A percentile compares a stretch with the other conserved stretches of the same genome.
Conservation (phyloP, 2,329 filamentous ascomycete species). For the Colletotrichum endophyticum region DNA sequence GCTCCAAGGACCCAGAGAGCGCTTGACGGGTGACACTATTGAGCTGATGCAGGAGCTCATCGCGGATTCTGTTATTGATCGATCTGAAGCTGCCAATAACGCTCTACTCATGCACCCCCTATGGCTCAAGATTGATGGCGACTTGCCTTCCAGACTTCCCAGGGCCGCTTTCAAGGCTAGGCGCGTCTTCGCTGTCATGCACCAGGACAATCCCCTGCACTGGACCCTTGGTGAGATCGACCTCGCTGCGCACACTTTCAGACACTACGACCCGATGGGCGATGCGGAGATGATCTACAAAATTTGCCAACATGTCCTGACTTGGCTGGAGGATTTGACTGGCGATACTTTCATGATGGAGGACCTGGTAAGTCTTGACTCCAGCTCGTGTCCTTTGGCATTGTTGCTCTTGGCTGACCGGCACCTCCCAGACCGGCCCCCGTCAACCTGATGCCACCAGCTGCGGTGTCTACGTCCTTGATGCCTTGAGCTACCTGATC, state of each 20-base stretch:
- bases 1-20: neutral
- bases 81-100: neutral
- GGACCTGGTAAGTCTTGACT: neutral
- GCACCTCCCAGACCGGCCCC: neutral
- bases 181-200: conserved; percentile 11
- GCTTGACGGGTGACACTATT: neutral
- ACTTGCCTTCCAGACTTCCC: conserved; percentile 43
- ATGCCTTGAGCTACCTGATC: neutral
- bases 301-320: neutral
- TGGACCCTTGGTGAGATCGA: neutral
- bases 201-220: neutral
- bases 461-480: neutral
- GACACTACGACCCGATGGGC: neutral
- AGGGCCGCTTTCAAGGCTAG: conserved; percentile 43
- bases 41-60: neutral
- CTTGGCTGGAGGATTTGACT: neutral
- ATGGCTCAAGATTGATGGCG: conserved; percentile 51
- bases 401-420: neutral
- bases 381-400: neutral
- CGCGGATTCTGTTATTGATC: neutral
- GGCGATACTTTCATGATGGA: neutral
- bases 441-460: neutral
- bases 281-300: neutral
- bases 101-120: conserved; percentile 33
- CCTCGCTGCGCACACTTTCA: neutral